Conservation (phyloP, 371 early-diverging fungal genomes). For the Batkoa obscura region DNA sequence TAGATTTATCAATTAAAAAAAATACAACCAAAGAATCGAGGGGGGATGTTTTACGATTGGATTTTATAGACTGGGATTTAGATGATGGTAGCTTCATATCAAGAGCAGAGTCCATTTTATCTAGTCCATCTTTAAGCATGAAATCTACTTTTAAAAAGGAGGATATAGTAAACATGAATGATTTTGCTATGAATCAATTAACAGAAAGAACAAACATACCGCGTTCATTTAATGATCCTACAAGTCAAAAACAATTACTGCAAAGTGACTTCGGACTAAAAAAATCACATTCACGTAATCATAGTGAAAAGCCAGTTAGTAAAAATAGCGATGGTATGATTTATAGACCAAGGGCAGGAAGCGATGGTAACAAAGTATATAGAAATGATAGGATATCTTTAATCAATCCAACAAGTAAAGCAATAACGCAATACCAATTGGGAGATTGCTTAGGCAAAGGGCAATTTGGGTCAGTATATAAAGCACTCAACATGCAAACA, state of each 20-base stretch:
- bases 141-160: background rate
- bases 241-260: background rate
- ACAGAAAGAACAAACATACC: background rate
- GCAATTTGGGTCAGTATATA: constrained; percentile 74
- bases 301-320: background rate
- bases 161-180: background rate
- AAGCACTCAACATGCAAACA: constrained; percentile 61
- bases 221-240: background rate
- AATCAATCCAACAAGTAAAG: background rate
- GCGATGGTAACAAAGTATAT: background rate
- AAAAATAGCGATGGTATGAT: background rate
- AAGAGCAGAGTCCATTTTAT: background rate
- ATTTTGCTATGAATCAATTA: background rate
- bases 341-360: background rate
- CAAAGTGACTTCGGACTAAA: background rate
- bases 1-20: constrained; percentile 2
- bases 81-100: background rate
- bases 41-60: background rate
- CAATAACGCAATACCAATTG: constrained; percentile 31
- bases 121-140: no score
- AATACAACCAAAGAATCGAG: background rate
- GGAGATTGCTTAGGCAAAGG: constrained; percentile 86
- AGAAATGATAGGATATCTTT: background rate
- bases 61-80: constrained; percentile 4
- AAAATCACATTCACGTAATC: constrained; percentile 2